Base-by-base conservation (phyloP, 306 rosid species). In the Canavalia gladiata region DNA sequence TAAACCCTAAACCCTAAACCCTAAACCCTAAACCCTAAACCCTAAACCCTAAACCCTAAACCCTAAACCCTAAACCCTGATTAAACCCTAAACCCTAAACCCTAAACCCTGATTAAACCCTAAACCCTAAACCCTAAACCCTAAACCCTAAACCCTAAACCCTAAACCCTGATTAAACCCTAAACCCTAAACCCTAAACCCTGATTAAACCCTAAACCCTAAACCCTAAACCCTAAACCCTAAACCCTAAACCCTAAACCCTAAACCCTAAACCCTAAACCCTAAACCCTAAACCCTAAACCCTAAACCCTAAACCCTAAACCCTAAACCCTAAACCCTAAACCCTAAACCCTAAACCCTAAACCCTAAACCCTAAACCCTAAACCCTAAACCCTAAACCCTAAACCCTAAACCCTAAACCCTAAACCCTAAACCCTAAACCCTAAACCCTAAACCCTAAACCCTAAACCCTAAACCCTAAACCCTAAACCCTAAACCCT, bases 1-100 rank as follows among this genome's bases (percentile, higher is more conserved):
- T 39, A 39, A 39, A 7, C 12, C 68, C 68, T 33, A 30, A 60
- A 60, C 68, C 68, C 42, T 60, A 60, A 60, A 60, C 68, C 41
- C n/a, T 51, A 39, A 51, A 60, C 13, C 68, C 68, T 60, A 60
- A 60, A 60, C 68, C 68, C 43, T 60, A 60, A 34, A 60, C 68
- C 68, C 68, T 60, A 60, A 60, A 30, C 68, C 68, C 18, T 30
- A 34, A 60, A 60, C 68, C 68, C 43, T 30, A 30, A 60, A 30
- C 39, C 68, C 43, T 30, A 60, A 60, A 30, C 68, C 68, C 68
- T 60, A 60, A 60, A 60, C 68, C 68, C 42, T 60, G 31, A 60
- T 13, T 60, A 60, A 60, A 60, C 68, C 68, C 68, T 60, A 60
- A 34, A 60, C 68, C 68, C 68, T 60, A 60, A 56, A 56, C 34